Evolutionary conservation across 2,329 filamentous ascomycete species (phyloP).

Genomic region (Phaeosphaeriaceae sp.): DNA sequence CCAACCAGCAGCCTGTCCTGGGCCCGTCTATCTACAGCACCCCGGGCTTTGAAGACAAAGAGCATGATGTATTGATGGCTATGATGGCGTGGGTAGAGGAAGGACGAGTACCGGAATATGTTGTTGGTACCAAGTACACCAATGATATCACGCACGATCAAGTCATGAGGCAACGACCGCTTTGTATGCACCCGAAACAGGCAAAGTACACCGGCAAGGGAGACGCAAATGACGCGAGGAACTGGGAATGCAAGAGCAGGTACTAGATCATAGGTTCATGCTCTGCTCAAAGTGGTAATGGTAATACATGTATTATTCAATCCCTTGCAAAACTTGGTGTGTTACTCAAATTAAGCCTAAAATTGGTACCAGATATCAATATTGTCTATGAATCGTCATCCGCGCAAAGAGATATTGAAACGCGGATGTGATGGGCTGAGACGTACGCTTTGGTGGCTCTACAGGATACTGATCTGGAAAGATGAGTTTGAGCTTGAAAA

Average conservation of each 20-base stretch:
- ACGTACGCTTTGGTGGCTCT: too few species aligned
- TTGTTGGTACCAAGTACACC: constrained; percentile 39
- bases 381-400: too few species aligned
- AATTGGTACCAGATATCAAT: too few species aligned
- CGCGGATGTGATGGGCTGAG: too few species aligned
- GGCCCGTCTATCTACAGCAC: constrained; percentile 28
- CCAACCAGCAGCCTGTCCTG: constrained; percentile 22
- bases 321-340: too few species aligned
- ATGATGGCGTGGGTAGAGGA: constrained; percentile 56
- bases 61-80: constrained; percentile 55
- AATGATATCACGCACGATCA: constrained; percentile 27
- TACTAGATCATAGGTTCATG: too few species aligned
- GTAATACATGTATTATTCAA: too few species aligned
- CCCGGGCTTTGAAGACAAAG: constrained; percentile 41
- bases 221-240: constrained; percentile 29
- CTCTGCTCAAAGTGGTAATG: too few species aligned
- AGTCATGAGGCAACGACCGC: constrained; percentile 37
- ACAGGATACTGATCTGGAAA: too few species aligned
- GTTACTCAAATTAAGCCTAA: too few species aligned
- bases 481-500: too few species aligned
- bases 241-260: constrained; percentile 36
- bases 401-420: too few species aligned
- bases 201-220: constrained; percentile 40
- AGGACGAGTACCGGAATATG: constrained; percentile 47
- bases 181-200: constrained; percentile 44